phyloP scores from a whole-genome alignment of 2,329 filamentous ascomycete species.

The Penicillium concentricum region DNA sequence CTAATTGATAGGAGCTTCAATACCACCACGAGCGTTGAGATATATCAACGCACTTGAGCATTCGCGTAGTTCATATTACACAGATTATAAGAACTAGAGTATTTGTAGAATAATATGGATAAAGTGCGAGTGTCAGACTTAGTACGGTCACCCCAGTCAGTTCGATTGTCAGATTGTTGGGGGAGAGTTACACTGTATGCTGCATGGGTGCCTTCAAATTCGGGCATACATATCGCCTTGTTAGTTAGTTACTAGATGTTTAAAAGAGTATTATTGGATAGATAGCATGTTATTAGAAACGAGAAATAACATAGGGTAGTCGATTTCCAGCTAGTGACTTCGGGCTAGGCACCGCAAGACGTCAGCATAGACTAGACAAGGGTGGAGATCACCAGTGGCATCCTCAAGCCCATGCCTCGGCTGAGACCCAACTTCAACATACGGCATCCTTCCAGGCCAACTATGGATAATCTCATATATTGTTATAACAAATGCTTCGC shows the following conservation, averaged over 20 bases:
- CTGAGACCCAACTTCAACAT: background rate
- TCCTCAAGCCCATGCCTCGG: background rate
- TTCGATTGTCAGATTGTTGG: background rate
- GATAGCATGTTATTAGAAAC: background rate
- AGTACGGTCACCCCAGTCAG: background rate
- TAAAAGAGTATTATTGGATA: background rate
- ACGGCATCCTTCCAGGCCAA: background rate
- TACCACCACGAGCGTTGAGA: background rate
- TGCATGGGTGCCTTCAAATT: background rate
- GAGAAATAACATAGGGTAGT: no score
- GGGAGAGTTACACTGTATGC: background rate
- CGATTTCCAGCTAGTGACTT: background rate
- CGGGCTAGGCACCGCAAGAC: no score
- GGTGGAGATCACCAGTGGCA: background rate
- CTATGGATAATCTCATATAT: conserved; percentile 11
- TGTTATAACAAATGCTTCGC: conserved; percentile 20
- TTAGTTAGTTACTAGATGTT: no score
- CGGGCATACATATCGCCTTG: background rate
- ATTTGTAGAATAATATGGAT: background rate
- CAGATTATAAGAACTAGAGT: background rate
- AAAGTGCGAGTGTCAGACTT: background rate
- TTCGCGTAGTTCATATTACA: background rate
- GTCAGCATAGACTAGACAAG: background rate
- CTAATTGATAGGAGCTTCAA: no score
- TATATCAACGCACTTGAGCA: background rate